Percentiles rank a stretch among this genome's conserved stretches.
phyloP scores from a whole-genome alignment of 2,329 filamentous ascomycete species.

The Huntiella decipiens region DNA sequence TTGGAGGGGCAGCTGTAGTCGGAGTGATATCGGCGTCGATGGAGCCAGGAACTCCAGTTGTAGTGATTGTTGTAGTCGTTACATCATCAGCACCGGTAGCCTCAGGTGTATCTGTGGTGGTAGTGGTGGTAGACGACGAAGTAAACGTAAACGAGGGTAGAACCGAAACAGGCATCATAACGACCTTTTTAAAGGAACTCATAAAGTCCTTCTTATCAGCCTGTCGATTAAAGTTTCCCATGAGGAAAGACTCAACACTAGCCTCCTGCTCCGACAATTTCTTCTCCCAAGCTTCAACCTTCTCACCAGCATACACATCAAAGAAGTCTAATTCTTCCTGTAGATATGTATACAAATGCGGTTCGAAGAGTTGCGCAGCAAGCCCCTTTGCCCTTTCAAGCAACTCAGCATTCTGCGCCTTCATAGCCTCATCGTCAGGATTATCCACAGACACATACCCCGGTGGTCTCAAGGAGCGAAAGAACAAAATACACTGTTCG shows the following conservation, averaged over 20 bases:
- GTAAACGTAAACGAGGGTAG: slow-evolving; percentile 37
- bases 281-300: slow-evolving; percentile 77
- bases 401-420: neutral
- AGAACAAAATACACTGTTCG: slow-evolving; percentile 65
- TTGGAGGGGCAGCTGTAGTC: neutral
- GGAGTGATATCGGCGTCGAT: neutral
- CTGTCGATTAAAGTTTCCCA: slow-evolving; percentile 76
- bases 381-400: slow-evolving; percentile 43
- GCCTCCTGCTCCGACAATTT: slow-evolving; percentile 82
- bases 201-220: slow-evolving; percentile 94
- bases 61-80: neutral
- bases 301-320: slow-evolving; percentile 51
- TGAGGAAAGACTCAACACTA: slow-evolving; percentile 79
- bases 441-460: neutral
- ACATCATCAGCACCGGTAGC: neutral
- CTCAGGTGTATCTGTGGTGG: neutral
- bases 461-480: slow-evolving; percentile 39
- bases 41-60: neutral
- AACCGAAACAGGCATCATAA: slow-evolving; percentile 96
- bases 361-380: slow-evolving; percentile 62
- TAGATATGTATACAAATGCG: slow-evolving; percentile 82
- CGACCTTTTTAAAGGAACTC: slow-evolving; percentile 91
- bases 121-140: neutral
- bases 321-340: slow-evolving; percentile 83
- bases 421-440: neutral